Conservation (phyloP, 106 monocot species). For the Apostasia shenzhenica region DNA sequence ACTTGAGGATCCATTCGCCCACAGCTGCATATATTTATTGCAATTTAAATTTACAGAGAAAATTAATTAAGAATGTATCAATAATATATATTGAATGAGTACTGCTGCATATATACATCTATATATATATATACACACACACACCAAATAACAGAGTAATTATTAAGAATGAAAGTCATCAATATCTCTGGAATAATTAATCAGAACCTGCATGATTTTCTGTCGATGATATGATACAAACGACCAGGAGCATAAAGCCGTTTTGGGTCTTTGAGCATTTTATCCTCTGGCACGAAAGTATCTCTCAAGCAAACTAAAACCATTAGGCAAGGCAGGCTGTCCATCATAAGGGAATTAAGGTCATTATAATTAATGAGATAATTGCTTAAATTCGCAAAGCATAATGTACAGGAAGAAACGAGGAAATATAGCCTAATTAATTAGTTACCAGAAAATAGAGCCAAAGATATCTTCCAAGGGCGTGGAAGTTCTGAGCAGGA, state of each 20-base stretch:
- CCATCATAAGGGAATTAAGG: slow-evolving; percentile 12
- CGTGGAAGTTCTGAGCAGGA: slow-evolving; percentile 51
- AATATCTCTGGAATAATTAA: neutral
- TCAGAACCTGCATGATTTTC: slow-evolving; percentile 45
- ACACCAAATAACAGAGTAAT: neutral
- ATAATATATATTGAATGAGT: too few relatives aligned
- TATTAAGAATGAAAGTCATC: neutral
- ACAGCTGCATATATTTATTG: slow-evolving; percentile 19
- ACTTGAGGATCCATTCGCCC: slow-evolving; percentile 39
- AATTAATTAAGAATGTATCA: too few relatives aligned
- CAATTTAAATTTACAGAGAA: too few relatives aligned
- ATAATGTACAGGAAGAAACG: neutral
- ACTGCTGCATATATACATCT: too few relatives aligned
- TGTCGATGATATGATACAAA: slow-evolving; percentile 60
- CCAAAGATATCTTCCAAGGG: slow-evolving; percentile 61
- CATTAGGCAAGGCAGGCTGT: slow-evolving; percentile 62
- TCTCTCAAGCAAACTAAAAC: slow-evolving; percentile 56
- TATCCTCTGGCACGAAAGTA: slow-evolving; percentile 49
- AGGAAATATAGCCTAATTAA: neutral
- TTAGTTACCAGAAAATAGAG: slow-evolving; percentile 52
- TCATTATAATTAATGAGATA: neutral
- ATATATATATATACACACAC: neutral
- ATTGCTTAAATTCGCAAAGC: neutral
- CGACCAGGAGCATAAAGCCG: slow-evolving; percentile 61
- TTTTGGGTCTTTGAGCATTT: slow-evolving; percentile 45